Base-by-base conservation (phyloP, 139 green algal species). In the Volvox africanus region DNA sequence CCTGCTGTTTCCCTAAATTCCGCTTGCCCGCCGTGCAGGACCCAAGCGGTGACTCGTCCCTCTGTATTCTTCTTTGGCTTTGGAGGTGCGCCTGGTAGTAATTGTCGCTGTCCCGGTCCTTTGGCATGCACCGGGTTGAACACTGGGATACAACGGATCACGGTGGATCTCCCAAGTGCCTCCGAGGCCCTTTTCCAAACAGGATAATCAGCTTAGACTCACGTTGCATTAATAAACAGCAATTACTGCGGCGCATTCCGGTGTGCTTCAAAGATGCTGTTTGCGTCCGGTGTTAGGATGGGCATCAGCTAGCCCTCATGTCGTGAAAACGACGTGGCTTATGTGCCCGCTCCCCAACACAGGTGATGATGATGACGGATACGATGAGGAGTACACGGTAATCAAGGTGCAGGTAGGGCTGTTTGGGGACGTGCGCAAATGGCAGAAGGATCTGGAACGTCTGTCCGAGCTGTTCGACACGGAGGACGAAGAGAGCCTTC, bases 401-500 rank as follows among this genome's bases (percentile, higher is more conserved):
- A 32, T 88, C 0, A 95, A 95, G 86, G 80, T 95, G n/a, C 91
- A 94, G 93, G 96, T 99, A 20, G 98, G 97, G 19, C 92, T 99
- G 44, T 96, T 99, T 89, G 98, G 97, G 17, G 93, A 94, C 61
- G 97, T 98, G 26, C 93, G 96, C 2, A 82, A 93, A 36, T 96
- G 99, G 79, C 97, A 99, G 94, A 85, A 69, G 22, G 96, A 99
- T 86, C 92, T 99, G 82, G 97, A 99, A 50, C 87, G 92, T 33
- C 97, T 99, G 61, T 96, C 97, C 11, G 91, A 94, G 21, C 67
- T 95, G 1, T 96, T 97, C 17, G 97, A 99, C 94, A 99, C 97
- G 1, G 96, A 92, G 33, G 95, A 95, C 20, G 93, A 96, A n/a
- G 92, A 95, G 35, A 97, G 97, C n/a, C 93, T 99, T 90, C 95